Evolutionary conservation across 257 asterid genomes (phyloP), one percentile per base, ranked within the genome.

Genomic region (Solanum bukasovii): DNA sequence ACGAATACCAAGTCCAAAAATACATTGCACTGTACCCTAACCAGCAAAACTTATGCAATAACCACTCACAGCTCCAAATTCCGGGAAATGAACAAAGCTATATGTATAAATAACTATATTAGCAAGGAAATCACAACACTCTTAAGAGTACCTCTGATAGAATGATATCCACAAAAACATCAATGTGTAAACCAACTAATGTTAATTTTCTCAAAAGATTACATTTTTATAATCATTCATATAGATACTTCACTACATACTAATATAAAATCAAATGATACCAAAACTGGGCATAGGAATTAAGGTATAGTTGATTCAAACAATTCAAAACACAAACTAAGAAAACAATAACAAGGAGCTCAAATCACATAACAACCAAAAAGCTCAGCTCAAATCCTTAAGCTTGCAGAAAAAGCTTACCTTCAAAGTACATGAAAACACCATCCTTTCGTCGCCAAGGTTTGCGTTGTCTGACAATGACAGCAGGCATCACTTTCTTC

Each of bases 401-500:
- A 38, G 12, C 20, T 23, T 1, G 82, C 82, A 7, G 25, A 27
- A 46, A 56, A 25, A 61, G 1, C 10, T 13, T 21, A 68, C 96
- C 94, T 92, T 94, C 94, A 63, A 93, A 93, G 90, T 93, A 92
- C 95, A 93, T 93, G 91, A 83, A 92, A 46, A 92, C 95, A 2
- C 95, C 96, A 13, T 93, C 96, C 94, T 93, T 92, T 93, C 95
- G 88, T 38, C 95, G 90, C 93, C 94, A 93, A 4, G 95, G 95
- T 91, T 94, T 93, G 5, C 95, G 87, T 84, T 92, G 94, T 77
- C 96, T 90, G 13, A 94, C 95, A 74, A 92, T 93, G 63, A 94
- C 96, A 67, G 96, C 96, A 1, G 95, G 96, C 95, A 91, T 93
- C n/a, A 93, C 96, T 93, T 92, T 92, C 90, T 94, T 93, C 87